Percentiles rank a stretch among this genome's conserved stretches.
These are phyloP conservation scores for Botryotinia convoluta DNA, from an alignment of 2,329 filamentous ascomycete genomes.

Conservation along the genomic window DNA sequence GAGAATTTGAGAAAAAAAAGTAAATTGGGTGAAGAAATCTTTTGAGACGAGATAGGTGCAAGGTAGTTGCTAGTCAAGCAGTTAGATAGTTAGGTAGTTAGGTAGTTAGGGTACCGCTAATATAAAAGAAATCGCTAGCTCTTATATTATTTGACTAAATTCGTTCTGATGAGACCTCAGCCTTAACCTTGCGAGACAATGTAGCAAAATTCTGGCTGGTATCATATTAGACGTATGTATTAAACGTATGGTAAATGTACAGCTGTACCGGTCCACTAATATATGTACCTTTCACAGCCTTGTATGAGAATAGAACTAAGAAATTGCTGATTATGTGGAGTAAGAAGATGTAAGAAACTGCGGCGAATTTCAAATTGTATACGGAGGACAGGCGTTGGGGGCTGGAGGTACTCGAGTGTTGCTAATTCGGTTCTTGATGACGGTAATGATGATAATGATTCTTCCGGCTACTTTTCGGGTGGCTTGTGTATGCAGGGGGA, in stretches of 20 bases:
- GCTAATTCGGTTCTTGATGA: neutral
- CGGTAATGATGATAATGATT: neutral
- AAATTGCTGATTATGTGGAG: neutral
- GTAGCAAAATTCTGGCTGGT: neutral
- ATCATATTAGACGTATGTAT: neutral
- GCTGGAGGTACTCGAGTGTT: neutral
- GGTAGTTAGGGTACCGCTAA: neutral
- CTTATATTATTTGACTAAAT: neutral
- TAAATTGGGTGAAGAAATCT: neutral
- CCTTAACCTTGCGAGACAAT: neutral
- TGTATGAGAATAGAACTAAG: neutral
- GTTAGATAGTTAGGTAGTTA: too few relatives aligned
- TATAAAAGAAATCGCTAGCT: neutral
- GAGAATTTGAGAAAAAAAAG: neutral
- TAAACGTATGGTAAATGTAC: neutral
- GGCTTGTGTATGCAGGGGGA: neutral
- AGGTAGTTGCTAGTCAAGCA: neutral
- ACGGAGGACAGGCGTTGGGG: neutral
- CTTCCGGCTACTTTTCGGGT: neutral
- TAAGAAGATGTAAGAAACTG: neutral
- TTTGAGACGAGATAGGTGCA: neutral
- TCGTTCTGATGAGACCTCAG: neutral
- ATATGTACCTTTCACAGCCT: neutral
- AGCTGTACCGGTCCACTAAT: neutral
- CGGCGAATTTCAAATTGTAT: neutral